phyloP scores from a whole-genome alignment of 768 basidiomycete species.

The Lentinula raphanica region DNA sequence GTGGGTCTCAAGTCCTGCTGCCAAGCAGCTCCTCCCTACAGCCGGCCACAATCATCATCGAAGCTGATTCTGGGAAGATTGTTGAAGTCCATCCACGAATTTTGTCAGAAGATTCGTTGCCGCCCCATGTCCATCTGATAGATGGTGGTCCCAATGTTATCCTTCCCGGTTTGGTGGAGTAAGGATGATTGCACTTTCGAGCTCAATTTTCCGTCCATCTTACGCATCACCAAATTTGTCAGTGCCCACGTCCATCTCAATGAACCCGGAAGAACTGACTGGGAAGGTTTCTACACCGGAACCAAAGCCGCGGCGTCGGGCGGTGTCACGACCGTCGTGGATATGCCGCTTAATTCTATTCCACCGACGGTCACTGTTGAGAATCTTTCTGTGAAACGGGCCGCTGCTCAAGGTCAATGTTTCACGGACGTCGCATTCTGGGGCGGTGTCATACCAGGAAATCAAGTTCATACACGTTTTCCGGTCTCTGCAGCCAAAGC shows the following conservation, averaged over 20 bases:
- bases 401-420: slow-evolving; percentile 68
- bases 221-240: not conserved
- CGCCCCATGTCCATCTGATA: slow-evolving; percentile 35
- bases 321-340: slow-evolving; percentile 92
- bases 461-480: slow-evolving; percentile 50
- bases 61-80: slow-evolving; percentile 56
- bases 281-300: slow-evolving; percentile 94
- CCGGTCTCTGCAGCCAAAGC: not conserved
- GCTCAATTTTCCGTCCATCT: not conserved
- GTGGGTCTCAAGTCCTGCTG: slow-evolving; percentile 54
- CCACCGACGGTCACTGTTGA: slow-evolving; percentile 88
- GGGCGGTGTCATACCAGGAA: slow-evolving; percentile 93
- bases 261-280: slow-evolving; percentile 87
- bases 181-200: too few relatives aligned
- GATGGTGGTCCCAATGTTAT: slow-evolving; percentile 56
- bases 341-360: slow-evolving; percentile 98
- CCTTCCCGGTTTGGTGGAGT: slow-evolving; percentile 83
- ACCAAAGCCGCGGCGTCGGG: slow-evolving; percentile 87
- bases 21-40: slow-evolving; percentile 40
- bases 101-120: slow-evolving; percentile 25
- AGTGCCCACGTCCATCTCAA: slow-evolving; percentile 92
- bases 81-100: slow-evolving; percentile 35
- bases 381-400: slow-evolving; percentile 67
- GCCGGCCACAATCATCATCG: slow-evolving; percentile 64
- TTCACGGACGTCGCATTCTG: slow-evolving; percentile 85